A percentile compares a stretch with the other conserved stretches of the same genome.
Conservation (phyloP, 129 eudicot species). For the Centaurea solstitialis region DNA sequence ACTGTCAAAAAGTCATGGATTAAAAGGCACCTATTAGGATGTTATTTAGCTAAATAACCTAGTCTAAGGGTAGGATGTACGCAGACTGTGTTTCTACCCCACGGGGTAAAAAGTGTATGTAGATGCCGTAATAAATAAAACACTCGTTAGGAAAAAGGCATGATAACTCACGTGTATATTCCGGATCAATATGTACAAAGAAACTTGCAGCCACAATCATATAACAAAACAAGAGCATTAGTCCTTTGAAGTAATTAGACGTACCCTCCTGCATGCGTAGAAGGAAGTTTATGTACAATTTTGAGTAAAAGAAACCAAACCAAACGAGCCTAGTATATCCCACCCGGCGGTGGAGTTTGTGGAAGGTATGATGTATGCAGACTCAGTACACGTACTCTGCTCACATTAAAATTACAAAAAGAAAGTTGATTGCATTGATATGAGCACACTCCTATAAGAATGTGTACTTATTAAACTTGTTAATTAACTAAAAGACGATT, state of each 20-base stretch:
- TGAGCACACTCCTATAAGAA: background rate
- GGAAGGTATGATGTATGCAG: background rate
- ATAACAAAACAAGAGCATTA: conserved; percentile 79
- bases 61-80: background rate
- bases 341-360: background rate
- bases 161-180: conserved; percentile 43
- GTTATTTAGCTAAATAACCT: background rate
- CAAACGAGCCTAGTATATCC: background rate
- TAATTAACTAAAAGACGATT: background rate
- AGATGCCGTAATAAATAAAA: background rate
- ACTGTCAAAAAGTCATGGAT: background rate
- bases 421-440: background rate
- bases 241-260: conserved; percentile 77
- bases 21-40: background rate
- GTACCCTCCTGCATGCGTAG: conserved; percentile 61
- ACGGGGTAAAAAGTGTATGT: background rate
- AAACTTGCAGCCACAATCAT: conserved; percentile 84
- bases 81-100: background rate
- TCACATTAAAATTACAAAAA: no score
- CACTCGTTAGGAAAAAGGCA: background rate
- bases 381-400: background rate
- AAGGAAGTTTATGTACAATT: background rate
- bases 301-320: background rate
- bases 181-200: conserved; percentile 65
- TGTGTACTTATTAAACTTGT: background rate